Percentiles rank a stretch among this genome's conserved stretches.
These are phyloP conservation scores for Sclerotinia subarctica DNA, from an alignment of 2,329 filamentous ascomycete species.

Conservation along the genomic window DNA sequence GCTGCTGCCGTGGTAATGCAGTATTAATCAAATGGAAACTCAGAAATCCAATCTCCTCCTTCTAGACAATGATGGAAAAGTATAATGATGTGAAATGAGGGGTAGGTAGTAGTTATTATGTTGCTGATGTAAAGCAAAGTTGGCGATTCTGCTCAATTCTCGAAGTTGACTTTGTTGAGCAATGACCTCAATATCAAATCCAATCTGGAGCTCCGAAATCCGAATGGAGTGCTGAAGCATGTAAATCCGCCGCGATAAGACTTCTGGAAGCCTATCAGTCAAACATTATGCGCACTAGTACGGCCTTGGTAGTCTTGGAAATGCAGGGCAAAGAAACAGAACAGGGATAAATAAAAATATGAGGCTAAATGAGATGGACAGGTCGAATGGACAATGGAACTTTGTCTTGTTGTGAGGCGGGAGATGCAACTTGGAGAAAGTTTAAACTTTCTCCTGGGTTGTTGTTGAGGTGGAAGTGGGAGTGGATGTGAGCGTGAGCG, in stretches of 20 bases:
- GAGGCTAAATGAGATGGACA: background rate
- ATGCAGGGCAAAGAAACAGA: background rate
- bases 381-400: background rate
- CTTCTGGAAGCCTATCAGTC: conserved; percentile 7
- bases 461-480: background rate
- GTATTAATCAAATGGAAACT: no score
- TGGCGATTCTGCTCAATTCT: background rate
- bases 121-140: background rate
- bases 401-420: background rate
- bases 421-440: background rate
- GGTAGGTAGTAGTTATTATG: background rate
- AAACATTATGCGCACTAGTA: conserved; percentile 2
- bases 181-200: conserved; percentile 6
- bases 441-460: background rate
- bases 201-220: background rate
- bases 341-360: conserved; percentile 7
- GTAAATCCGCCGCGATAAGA: conserved; percentile 2
- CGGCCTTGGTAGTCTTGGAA: conserved; percentile 14
- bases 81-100: background rate
- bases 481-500: background rate
- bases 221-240: background rate
- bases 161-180: background rate
- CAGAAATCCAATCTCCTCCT: background rate
- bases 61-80: background rate
- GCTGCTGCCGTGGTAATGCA: no score